Evolutionary conservation across 2,329 filamentous ascomycete species (phyloP).

Genomic region (Beauveria sp.): DNA sequence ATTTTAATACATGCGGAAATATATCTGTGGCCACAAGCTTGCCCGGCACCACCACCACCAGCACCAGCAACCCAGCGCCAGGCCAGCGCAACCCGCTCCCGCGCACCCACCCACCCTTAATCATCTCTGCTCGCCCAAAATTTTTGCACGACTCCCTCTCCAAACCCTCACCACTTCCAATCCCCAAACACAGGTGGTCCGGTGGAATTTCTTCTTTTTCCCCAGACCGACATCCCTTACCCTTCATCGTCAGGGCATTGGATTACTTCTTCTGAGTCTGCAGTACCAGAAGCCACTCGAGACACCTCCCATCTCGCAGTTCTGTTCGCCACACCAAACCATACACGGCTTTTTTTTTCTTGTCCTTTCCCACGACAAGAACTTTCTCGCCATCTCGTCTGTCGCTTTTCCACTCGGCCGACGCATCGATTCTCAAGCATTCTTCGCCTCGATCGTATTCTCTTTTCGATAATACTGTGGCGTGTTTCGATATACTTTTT

Average conservation of each 20-base stretch:
- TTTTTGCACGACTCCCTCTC: constrained; percentile 6
- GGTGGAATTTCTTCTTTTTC: constrained; percentile 9
- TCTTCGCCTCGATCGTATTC: not conserved
- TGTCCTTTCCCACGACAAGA: constrained; percentile 2
- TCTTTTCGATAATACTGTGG: constrained; percentile 1
- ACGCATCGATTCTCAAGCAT: not conserved
- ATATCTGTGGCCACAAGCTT: not conserved
- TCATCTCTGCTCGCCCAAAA: constrained; percentile 9
- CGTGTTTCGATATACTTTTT: constrained; percentile 5
- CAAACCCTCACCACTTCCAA: constrained; percentile 12
- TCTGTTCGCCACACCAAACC: not conserved
- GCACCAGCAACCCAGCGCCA: no score
- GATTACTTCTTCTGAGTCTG: constrained; percentile 10
- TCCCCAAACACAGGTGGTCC: constrained; percentile 12
- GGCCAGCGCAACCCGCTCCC: not conserved
- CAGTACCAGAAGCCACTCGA: constrained; percentile 5
- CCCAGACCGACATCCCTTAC: constrained; percentile 11
- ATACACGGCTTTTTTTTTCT: constrained; percentile 10
- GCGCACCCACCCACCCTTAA: constrained; percentile 4
- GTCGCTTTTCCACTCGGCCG: constrained; percentile 1
- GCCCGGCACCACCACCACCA: not conserved
- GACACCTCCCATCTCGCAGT: constrained; percentile 10
- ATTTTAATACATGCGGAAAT: no score
- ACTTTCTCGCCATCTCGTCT: constrained; percentile 6
- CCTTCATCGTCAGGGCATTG: constrained; percentile 11